phyloP scores from a whole-genome alignment of 2,329 filamentous ascomycete species.

The Chrysoporthe cubensis region DNA sequence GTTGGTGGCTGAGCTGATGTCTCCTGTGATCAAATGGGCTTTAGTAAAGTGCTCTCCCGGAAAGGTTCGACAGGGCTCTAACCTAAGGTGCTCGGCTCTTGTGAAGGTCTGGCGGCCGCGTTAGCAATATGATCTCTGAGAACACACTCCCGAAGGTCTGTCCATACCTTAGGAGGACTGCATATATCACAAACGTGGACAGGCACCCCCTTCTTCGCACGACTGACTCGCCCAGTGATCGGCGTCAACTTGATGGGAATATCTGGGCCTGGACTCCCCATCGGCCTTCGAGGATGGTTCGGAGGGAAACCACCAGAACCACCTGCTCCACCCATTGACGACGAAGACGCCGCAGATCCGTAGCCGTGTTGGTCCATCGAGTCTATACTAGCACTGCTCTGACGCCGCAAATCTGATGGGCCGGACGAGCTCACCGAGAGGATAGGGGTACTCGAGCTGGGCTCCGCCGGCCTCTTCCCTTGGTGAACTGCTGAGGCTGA shows the following conservation, averaged over 20 bases:
- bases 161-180: slow-evolving; percentile 53
- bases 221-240: slow-evolving; percentile 60
- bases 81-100: slow-evolving; percentile 66
- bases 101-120: slow-evolving; percentile 57
- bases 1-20: slow-evolving; percentile 63
- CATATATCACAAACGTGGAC: slow-evolving; percentile 60
- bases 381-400: slow-evolving; percentile 53
- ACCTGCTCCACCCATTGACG: slow-evolving; percentile 38
- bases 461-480: slow-evolving; percentile 30
- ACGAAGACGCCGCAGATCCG: slow-evolving; percentile 39
- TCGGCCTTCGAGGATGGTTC: slow-evolving; percentile 46
- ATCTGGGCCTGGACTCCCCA: slow-evolving; percentile 42
- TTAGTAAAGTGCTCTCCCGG: slow-evolving; percentile 34
- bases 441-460: slow-evolving; percentile 30
- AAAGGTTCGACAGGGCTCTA: slow-evolving; percentile 28
- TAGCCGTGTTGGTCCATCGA: slow-evolving; percentile 52
- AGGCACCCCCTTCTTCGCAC: slow-evolving; percentile 62
- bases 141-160: neutral
- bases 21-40: slow-evolving; percentile 46
- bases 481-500: slow-evolving; percentile 22
- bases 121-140: slow-evolving; percentile 29
- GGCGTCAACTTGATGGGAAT: slow-evolving; percentile 56
- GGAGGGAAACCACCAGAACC: slow-evolving; percentile 26
- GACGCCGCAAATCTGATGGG: slow-evolving; percentile 40
- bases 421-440: slow-evolving; percentile 33